Percentiles rank a stretch among this genome's conserved stretches.
Conservation (phyloP, 371 early-diverging fungal species). For the Mortierella sp. region DNA sequence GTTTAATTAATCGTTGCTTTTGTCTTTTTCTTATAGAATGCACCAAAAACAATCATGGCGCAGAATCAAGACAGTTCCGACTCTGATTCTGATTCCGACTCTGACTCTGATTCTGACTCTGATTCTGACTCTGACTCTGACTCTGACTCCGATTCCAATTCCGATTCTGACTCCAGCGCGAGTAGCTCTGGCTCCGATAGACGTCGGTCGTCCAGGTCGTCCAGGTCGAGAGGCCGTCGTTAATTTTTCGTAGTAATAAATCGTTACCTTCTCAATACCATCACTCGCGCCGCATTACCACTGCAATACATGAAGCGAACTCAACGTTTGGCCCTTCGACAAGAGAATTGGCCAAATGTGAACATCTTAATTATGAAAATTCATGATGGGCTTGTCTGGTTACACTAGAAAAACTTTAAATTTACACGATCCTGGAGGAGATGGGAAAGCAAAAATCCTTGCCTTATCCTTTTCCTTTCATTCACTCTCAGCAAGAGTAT, state of each 20-base stretch:
- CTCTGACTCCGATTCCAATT: slow-evolving; percentile 32
- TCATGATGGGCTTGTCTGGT: no score
- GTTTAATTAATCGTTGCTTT: neutral
- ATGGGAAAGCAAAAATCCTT: neutral
- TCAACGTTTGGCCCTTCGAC: no score
- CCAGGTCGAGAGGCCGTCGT: slow-evolving; percentile 5
- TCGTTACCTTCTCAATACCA: no score
- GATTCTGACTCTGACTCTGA: slow-evolving; percentile 31
- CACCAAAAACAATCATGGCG: slow-evolving; percentile 68
- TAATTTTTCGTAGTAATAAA: slow-evolving; percentile 1
- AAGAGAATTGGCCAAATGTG: no score
- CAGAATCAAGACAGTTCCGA: slow-evolving; percentile 51
- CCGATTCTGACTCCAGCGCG: slow-evolving; percentile 5
- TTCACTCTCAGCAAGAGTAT: no score
- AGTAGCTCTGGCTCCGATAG: neutral
- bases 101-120: slow-evolving; percentile 42
- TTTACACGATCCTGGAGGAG: no score
- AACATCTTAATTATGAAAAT: no score
- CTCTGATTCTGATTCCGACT: slow-evolving; percentile 42
- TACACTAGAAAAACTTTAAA: no score
- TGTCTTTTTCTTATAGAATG: slow-evolving; percentile 48
- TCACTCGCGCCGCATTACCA: no score
- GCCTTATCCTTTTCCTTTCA: neutral
- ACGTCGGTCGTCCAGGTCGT: slow-evolving; percentile 1
- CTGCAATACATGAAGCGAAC: no score